Evolutionary conservation across 2,329 filamentous ascomycete species (phyloP).

Genomic region (Alternaria hordeiaustralica): DNA sequence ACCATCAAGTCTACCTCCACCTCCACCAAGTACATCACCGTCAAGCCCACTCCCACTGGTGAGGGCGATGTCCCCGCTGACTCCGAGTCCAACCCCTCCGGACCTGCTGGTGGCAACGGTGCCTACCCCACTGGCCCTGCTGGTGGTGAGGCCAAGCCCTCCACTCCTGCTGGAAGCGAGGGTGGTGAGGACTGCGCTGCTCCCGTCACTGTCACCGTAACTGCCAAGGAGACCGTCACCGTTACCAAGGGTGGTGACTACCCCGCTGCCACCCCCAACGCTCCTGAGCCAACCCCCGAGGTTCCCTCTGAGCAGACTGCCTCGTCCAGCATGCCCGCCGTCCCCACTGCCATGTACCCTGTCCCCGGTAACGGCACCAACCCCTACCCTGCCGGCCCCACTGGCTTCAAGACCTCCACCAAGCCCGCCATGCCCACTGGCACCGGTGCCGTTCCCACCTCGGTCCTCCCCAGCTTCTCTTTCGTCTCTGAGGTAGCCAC

Average conservation of each 20-base stretch:
- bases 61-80: constrained; percentile 3
- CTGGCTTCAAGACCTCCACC: constrained; percentile 43
- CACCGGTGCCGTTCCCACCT: constrained; percentile 23
- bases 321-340: constrained; percentile 15
- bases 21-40: constrained; percentile 41
- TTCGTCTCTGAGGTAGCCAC: constrained; percentile 33
- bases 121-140: constrained; percentile 13
- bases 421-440: constrained; percentile 30
- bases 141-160: constrained; percentile 1
- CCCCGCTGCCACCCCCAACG: constrained; percentile 12
- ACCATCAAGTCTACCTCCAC: constrained; percentile 42
- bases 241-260: constrained; percentile 36
- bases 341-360: constrained; percentile 33
- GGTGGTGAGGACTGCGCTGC: constrained; percentile 37
- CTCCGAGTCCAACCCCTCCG: neutral
- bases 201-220: constrained; percentile 47
- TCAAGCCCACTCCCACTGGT: constrained; percentile 18
- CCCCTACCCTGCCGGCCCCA: constrained; percentile 32
- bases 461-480: constrained; percentile 30
- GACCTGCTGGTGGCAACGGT: neutral
- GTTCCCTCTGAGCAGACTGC: constrained; percentile 16
- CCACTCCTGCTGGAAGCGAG: constrained; percentile 11
- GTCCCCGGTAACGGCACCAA: constrained; percentile 36
- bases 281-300: constrained; percentile 11
- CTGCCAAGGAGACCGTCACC: constrained; percentile 47